Base-by-base conservation (phyloP, 2,329 filamentous ascomycete species). In the Colletotrichum gloeosporioides region DNA sequence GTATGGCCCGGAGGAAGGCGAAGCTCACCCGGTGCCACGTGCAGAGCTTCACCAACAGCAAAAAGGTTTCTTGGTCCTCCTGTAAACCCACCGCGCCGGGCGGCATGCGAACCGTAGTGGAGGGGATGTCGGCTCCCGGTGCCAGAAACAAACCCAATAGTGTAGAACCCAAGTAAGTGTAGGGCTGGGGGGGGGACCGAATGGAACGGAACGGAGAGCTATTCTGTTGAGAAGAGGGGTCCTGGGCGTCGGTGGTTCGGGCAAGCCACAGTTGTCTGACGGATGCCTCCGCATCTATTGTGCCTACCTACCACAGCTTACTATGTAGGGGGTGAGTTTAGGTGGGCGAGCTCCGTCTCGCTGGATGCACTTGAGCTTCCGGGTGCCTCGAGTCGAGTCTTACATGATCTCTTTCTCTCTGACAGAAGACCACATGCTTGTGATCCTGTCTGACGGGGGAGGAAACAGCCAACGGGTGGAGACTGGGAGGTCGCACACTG, bases 391-490 rank as follows among this genome's bases (percentile, higher is more conserved):
- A 53, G 44, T 64, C 57, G 57, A 53, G 64, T 61, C 44, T 65
- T 25, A 68, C 70, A 73, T 61, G 34, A 64, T 64, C 10, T 57
- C 22, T 49, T 29, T 44, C 55, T 49, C 64, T 61, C 57, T 53
- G 22, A 65, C 27, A 32, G 57, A 62, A 73, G 25, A 31, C 34
- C 59, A 61, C 57, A 69, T 65, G 70, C 70, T 32, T 39, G 49
- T 64, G 34, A 69, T 69, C 74, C 64, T 74, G 31, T 69, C 74
- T 69, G 49, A 74, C 70, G 55, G 22, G 62, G 34, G 39, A 49
- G 64, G 44, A 53, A 39, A 67, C 12, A 34, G 57, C 64, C 36
- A 63, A 34, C 68, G 68, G 27, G 69, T 62, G 62, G 62, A 53
- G 53, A 59, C 49, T 32, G 32, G 29, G 57, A 49, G 53, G 69